Evolutionary conservation across 1,284 basidiomycete species (phyloP).

Genomic region (Mycena sp.): DNA sequence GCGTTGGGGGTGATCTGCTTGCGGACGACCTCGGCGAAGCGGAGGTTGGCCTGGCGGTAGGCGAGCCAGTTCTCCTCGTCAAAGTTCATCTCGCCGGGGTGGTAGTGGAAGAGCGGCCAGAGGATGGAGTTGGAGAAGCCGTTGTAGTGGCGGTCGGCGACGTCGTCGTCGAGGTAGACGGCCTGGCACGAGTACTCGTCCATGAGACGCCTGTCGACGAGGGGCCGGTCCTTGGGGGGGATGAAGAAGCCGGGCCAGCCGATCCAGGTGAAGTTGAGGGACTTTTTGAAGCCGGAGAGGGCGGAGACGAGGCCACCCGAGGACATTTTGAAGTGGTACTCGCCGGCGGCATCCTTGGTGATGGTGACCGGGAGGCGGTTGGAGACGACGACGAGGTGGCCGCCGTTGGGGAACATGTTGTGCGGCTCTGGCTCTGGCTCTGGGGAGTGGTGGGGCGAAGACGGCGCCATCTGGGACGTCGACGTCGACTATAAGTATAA

Average conservation of each 20-base stretch:
- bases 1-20: conserved; percentile 83
- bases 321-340: conserved; percentile 98
- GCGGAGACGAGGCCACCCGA: conserved; percentile 95
- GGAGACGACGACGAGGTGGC: conserved; percentile 93
- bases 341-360: conserved; percentile 85
- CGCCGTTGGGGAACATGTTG: conserved; percentile 43
- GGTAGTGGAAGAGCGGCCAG: conserved; percentile 99
- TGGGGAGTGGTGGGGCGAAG: conserved; percentile 25
- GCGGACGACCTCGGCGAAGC: conserved; percentile 91
- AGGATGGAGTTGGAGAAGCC: conserved; percentile 99
- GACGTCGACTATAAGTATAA: conserved; percentile 33
- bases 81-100: conserved; percentile 99
- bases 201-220: conserved; percentile 89
- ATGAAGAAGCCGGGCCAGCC: conserved; percentile 94
- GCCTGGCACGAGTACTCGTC: conserved; percentile 98
- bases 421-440: conserved; percentile 23
- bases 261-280: conserved; percentile 95
- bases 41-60: conserved; percentile 96
- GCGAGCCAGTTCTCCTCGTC: conserved; percentile 98
- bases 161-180: conserved; percentile 96
- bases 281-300: conserved; percentile 95
- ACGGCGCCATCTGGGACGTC: conserved; percentile 41
- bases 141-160: conserved; percentile 98
- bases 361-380: conserved; percentile 96
- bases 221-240: conserved; percentile 84